These are phyloP conservation scores for Hypoxylon lenormandii DNA, from an alignment of 495 filamentous ascomycete species.

Conservation along the genomic window DNA sequence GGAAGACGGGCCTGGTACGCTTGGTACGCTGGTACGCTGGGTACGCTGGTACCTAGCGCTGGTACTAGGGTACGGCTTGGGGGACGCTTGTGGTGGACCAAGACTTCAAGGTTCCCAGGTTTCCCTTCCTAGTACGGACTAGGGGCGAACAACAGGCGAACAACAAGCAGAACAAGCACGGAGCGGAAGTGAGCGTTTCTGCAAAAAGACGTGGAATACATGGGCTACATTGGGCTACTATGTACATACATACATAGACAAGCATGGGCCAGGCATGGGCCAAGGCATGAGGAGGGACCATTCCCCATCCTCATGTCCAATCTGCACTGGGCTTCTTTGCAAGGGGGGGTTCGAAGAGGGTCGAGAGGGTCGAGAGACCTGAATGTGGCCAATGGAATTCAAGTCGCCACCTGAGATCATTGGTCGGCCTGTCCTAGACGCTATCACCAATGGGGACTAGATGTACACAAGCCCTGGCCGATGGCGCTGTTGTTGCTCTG, in stretches of 20 bases:
- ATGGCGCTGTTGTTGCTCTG: conserved; percentile 41
- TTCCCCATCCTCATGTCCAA: too few relatives aligned
- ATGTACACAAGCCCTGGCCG: conserved; percentile 17
- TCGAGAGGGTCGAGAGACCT: background rate
- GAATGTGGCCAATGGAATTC: conserved; percentile 31
- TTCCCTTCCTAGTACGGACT: conserved; percentile 23
- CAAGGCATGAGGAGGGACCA: too few relatives aligned
- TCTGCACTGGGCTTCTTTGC: too few relatives aligned
- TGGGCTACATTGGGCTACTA: too few relatives aligned
- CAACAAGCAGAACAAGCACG: background rate
- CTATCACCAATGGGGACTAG: conserved; percentile 29
- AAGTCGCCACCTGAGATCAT: conserved; percentile 43
- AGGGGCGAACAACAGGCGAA: conserved; percentile 34
- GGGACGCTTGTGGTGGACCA: too few relatives aligned
- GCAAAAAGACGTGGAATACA: too few relatives aligned
- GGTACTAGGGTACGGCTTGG: too few relatives aligned
- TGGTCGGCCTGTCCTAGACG: conserved; percentile 16
- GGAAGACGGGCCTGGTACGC: conserved; percentile 17
- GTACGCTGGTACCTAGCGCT: too few relatives aligned
- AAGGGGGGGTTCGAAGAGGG: background rate
- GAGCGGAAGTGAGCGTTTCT: too few relatives aligned
- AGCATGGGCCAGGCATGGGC: too few relatives aligned
- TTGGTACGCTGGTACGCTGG: conserved; percentile 41
- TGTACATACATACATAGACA: too few relatives aligned
- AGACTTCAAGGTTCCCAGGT: conserved; percentile 12